A percentile compares a stretch with the other conserved stretches of the same genome.
These are phyloP conservation scores for Sugiyamaella valdiviana DNA, from an alignment of 805 yeast genomes.

Conservation along the genomic window DNA sequence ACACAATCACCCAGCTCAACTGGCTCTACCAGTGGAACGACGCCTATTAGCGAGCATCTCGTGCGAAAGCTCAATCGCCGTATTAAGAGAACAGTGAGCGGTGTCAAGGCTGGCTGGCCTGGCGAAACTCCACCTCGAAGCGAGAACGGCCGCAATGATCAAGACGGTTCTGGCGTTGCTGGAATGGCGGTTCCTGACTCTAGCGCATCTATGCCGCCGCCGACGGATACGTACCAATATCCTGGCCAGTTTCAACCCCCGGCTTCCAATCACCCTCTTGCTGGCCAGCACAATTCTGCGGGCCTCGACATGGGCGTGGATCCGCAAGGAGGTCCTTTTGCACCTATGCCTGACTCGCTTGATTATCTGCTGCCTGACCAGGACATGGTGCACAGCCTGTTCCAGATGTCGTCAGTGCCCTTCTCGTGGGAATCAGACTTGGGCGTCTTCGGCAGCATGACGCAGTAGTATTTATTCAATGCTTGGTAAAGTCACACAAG, in stretches of 20 bases:
- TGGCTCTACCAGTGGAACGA: background rate
- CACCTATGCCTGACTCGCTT: background rate
- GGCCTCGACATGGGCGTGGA: background rate
- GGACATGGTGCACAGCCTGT: conserved; percentile 11
- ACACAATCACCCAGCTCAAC: conserved; percentile 4
- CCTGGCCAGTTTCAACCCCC: background rate
- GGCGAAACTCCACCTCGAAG: background rate
- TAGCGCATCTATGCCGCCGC: background rate
- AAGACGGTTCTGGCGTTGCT: too few relatives aligned
- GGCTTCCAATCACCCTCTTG: background rate
- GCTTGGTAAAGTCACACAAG: too few relatives aligned
- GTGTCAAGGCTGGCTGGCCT: background rate
- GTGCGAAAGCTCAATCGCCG: background rate
- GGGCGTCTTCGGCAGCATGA: background rate
- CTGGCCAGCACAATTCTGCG: background rate
- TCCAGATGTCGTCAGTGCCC: conserved; percentile 10
- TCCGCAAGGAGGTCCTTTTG: background rate
- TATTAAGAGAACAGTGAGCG: background rate
- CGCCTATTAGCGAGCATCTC: background rate
- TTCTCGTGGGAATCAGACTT: conserved; percentile 11
- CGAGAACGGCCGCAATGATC: too few relatives aligned
- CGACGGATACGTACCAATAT: background rate
- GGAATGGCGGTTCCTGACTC: background rate
- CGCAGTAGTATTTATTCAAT: background rate
- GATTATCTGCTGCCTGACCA: conserved; percentile 6